phyloP scores from a whole-genome alignment of 768 basidiomycete species.

The Boletus tylopilopsis region DNA sequence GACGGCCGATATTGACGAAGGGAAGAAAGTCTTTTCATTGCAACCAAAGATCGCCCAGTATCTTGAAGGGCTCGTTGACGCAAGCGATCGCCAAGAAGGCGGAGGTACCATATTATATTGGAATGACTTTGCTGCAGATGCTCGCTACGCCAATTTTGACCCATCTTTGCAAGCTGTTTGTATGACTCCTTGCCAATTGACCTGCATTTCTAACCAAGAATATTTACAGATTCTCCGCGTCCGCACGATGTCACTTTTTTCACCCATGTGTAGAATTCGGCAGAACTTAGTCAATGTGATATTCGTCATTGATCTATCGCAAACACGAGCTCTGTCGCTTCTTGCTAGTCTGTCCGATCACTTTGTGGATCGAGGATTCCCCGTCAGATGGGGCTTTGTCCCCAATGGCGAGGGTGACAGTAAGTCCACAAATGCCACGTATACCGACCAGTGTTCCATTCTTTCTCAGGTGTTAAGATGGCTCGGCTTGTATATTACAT shows the following conservation, averaged over 20 bases:
- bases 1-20: constrained; percentile 3
- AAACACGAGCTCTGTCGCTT: constrained; percentile 53
- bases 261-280: constrained; percentile 71
- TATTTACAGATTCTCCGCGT: constrained; percentile 25
- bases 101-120: constrained; percentile 76
- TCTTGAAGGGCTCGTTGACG: constrained; percentile 79
- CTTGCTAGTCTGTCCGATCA: constrained; percentile 59
- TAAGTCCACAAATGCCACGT: constrained; percentile 9
- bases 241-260: constrained; percentile 52
- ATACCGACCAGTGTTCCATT: neutral
- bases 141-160: constrained; percentile 51
- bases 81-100: constrained; percentile 81
- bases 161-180: constrained; percentile 50
- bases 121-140: constrained; percentile 90
- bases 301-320: constrained; percentile 76
- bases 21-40: constrained; percentile 85
- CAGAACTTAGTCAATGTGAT: constrained; percentile 84
- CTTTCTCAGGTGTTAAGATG: constrained; percentile 54
- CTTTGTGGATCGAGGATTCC: constrained; percentile 69
- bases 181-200: neutral
- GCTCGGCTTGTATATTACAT: constrained; percentile 70
- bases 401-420: constrained; percentile 52
- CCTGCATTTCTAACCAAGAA: neutral
- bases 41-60: constrained; percentile 24
- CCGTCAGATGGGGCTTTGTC: constrained; percentile 84